Base-by-base conservation (phyloP, 1,284 basidiomycete species). In the Ustilago cynodontis region DNA sequence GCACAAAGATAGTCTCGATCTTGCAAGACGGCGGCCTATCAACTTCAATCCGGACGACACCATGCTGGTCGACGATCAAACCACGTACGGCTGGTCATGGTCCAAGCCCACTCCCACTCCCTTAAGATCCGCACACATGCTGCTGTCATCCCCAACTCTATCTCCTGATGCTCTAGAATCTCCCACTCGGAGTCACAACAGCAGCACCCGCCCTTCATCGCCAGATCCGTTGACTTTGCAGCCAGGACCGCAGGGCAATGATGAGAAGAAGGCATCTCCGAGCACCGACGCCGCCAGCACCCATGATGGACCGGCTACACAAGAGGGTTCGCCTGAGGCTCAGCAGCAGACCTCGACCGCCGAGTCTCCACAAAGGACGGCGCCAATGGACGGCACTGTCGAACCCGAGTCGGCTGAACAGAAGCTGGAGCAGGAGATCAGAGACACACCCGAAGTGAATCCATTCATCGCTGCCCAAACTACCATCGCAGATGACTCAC, bases 1-100 rank as follows among this genome's bases (percentile, higher is more conserved):
- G 22, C 73, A 72, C 57, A 77, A 72, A 37, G 77, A 79, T 47
- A 79, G 77, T 33, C 71, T 79, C 33, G 74, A 77, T 50, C 61
- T 79, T 2, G 64, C 77, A 3, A 54, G 75, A 11, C 41, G 60
- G 29, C 55, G 74, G 2, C 68, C 76, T n/a, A 74, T 78, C 65
- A 69, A 57, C 65, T 75, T 74, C 57, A 75, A 75, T 28, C 68
- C 68, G 16, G 76, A 78, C 41, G 71, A 78, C 45, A 78, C 76
- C 24, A 77, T 76, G 73, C 73, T 76, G 9, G 29, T 71, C 9
- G 65, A 76, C 28, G 65, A 68, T 18, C 63, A 67, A 35, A 31
- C 26, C 22, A 51, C 49, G 2, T 47, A 47, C 26, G 65, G 57
- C 3, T 76, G 73, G 73, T 65, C 68, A 10, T 61, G 57, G 57